A percentile compares a stretch with the other conserved stretches of the same genome.
phyloP scores from a whole-genome alignment of 78 protist species.

The Creolimax fragrantissima region DNA sequence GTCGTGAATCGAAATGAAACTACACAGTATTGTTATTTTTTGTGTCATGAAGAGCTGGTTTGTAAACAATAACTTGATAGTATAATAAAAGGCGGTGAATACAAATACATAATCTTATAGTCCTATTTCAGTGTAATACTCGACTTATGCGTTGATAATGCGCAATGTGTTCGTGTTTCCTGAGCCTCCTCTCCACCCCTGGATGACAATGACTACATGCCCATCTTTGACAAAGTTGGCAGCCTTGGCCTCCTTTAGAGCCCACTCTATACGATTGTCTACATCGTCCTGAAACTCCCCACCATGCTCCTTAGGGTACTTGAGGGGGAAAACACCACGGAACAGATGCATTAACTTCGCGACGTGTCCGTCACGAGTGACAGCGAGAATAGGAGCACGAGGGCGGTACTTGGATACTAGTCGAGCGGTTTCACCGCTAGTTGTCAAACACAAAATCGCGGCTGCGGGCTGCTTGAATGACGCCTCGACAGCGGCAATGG shows the following conservation, averaged over 20 bases:
- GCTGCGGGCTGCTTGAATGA: constrained; percentile 11
- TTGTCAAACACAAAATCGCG: background rate
- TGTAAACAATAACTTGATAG: too few species aligned
- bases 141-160: background rate
- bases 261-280: constrained; percentile 22
- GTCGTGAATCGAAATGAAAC: too few species aligned
- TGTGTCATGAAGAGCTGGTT: too few species aligned
- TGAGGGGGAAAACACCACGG: constrained; percentile 17
- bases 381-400: constrained; percentile 6
- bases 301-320: background rate
- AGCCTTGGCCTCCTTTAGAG: background rate
- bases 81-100: too few species aligned
- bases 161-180: constrained; percentile 26
- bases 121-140: too few species aligned
- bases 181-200: background rate
- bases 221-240: background rate
- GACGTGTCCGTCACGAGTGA: background rate
- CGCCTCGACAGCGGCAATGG: constrained; percentile 27
- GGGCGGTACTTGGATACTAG: constrained; percentile 27
- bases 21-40: too few species aligned
- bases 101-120: too few species aligned
- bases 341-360: constrained; percentile 2
- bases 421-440: constrained; percentile 16
- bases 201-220: background rate
- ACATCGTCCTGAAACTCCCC: constrained; percentile 20